phyloP scores from a whole-genome alignment of 371 early-diverging fungal genomes.

The Nematocida major region DNA sequence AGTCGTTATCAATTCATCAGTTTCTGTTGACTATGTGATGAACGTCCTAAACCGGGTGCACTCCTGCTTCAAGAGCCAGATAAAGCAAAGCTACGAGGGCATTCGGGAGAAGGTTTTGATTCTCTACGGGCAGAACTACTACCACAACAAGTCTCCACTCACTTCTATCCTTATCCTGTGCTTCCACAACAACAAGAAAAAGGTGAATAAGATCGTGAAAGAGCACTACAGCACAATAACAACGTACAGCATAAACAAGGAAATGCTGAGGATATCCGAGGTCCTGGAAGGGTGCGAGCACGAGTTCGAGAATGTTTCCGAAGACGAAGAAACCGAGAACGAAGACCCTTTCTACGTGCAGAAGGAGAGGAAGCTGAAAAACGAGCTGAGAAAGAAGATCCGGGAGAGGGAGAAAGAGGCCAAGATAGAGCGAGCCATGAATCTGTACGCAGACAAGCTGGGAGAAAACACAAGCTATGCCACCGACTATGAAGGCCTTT shows the following conservation, averaged over 20 bases:
- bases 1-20: background rate
- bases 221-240: constrained; percentile 1
- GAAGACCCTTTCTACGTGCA: no score
- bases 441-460: background rate
- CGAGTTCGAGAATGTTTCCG: background rate
- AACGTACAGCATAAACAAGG: constrained; percentile 16
- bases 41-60: background rate
- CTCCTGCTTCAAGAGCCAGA: background rate
- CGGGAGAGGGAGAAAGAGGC: background rate
- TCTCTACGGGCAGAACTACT: constrained; percentile 11
- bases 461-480: background rate
- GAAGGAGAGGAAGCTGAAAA: background rate
- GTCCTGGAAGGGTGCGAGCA: background rate
- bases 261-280: background rate
- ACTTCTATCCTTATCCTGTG: background rate
- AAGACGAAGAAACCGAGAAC: background rate
- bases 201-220: background rate
- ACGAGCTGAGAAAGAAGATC: background rate
- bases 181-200: constrained; percentile 1
- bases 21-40: background rate
- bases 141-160: constrained; percentile 40
- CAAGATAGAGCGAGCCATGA: constrained; percentile 2
- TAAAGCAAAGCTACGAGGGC: background rate
- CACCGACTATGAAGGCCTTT: constrained; percentile 18
- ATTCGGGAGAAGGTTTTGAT: background rate